A percentile compares a stretch with the other conserved stretches of the same genome.
phyloP scores from a whole-genome alignment of 768 basidiomycete genomes.

The Rhizopogon salebrosus region DNA sequence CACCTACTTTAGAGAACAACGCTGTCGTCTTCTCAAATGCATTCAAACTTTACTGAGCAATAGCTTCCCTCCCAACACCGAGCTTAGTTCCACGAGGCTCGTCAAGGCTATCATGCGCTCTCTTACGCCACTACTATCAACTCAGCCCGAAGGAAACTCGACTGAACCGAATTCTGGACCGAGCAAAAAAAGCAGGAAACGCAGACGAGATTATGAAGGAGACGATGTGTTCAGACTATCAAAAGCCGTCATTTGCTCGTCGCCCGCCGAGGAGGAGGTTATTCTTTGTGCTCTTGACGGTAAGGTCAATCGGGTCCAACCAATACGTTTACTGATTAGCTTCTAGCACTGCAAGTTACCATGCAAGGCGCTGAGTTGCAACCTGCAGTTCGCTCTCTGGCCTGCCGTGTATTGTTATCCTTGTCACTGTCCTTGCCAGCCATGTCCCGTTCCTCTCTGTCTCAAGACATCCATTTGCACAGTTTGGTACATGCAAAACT shows the following conservation, averaged over 20 bases:
- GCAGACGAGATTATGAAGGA: constrained; percentile 65
- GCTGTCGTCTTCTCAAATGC: constrained; percentile 40
- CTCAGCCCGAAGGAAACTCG: constrained; percentile 27
- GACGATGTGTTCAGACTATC: constrained; percentile 62
- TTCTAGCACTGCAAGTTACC: constrained; percentile 44
- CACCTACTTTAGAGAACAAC: constrained; percentile 28
- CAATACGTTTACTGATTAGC: not conserved
- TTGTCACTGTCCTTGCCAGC: constrained; percentile 52
- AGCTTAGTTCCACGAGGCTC: constrained; percentile 46
- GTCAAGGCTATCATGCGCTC: constrained; percentile 47
- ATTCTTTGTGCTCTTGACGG: constrained; percentile 55
- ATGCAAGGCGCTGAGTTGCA: constrained; percentile 48
- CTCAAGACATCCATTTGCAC: constrained; percentile 47
- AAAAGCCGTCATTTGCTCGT: constrained; percentile 43
- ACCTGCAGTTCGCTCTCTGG: constrained; percentile 51
- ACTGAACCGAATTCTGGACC: constrained; percentile 15
- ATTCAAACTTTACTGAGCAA: constrained; percentile 37
- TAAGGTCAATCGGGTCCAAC: constrained; percentile 24
- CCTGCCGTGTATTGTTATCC: constrained; percentile 53
- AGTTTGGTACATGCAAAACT: constrained; percentile 39
- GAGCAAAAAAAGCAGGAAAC: constrained; percentile 61
- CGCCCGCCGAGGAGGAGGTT: constrained; percentile 44
- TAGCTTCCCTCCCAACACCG: constrained; percentile 43
- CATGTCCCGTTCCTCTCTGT: constrained; percentile 50
- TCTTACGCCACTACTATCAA: constrained; percentile 43